Percentiles rank a stretch among this genome's conserved stretches.
Conservation (phyloP, 495 filamentous ascomycete species). For the Hypoxylon cercidicola region DNA sequence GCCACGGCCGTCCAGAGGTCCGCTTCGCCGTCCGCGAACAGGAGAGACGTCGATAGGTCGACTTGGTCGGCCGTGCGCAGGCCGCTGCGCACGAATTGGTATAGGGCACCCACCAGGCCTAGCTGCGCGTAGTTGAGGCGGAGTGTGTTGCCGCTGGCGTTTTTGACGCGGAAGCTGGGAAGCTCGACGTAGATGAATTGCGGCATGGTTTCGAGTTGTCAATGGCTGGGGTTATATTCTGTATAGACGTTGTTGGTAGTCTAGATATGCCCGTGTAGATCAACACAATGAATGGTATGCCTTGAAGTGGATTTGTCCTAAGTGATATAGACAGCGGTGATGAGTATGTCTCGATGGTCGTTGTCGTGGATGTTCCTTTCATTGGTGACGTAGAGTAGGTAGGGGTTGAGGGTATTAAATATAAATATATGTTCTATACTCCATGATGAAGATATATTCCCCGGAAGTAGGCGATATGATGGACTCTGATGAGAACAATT, state of each 20-base stretch:
- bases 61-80: constrained; percentile 34
- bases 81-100: constrained; percentile 41
- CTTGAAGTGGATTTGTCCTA: neutral
- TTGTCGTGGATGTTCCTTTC: neutral
- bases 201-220: constrained; percentile 15
- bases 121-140: constrained; percentile 38
- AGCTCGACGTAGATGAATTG: constrained; percentile 48
- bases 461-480: constrained; percentile 26
- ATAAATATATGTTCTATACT: constrained; percentile 19
- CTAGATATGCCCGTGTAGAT: neutral
- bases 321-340: constrained; percentile 10
- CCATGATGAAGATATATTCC: constrained; percentile 10
- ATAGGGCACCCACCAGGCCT: constrained; percentile 31
- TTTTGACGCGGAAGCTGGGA: constrained; percentile 43
- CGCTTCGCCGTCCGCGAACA: constrained; percentile 45
- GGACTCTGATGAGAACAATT: constrained; percentile 17
- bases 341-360: constrained; percentile 1
- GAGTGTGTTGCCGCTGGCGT: constrained; percentile 36
- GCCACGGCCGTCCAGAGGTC: constrained; percentile 40
- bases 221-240: neutral
- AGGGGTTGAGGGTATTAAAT: constrained; percentile 9
- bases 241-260: neutral
- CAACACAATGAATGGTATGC: neutral
- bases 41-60: constrained; percentile 38
- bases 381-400: constrained; percentile 2